Evolutionary conservation across 2,329 filamentous ascomycete genomes (phyloP), one percentile per base, ranked within the genome.

Genomic region (Monosporascus ibericus): DNA sequence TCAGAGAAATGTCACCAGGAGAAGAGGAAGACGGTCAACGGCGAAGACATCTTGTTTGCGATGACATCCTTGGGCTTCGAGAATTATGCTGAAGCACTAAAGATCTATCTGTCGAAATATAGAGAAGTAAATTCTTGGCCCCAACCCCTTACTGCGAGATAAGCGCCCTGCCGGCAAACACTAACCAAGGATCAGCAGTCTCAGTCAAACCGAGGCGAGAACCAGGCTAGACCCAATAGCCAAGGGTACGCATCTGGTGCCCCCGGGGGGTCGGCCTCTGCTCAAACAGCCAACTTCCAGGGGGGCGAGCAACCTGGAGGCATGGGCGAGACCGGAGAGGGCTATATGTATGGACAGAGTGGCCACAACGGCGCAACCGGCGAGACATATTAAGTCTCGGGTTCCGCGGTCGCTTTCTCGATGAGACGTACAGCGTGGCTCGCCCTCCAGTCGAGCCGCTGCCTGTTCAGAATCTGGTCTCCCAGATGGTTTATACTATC

Each of bases 1-100:
- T 97, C 94, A 58, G 94, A 99, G 73, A 99, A 99, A 73, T 99
- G 94, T 68, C 94, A 99, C 70, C 94, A 97, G 72, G 94, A 99
- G 73, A 99, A 99, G 79, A 85, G 94, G 65, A 99, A 99, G 78
- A 99, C 94, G 0, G 94, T 99, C 61, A 99, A 99, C 67, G 94
- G 94, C 62, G 94, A 99, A 72, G 94, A 99, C 65, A 99, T 99
- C 55, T 77, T 99, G 46, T 99, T 97, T 68, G 94, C 94, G 55
- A 99, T 99, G 94, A 97, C 92, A 7, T 99, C 94, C 25, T 81
- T 99, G 37, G 94, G 94, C 1, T 99, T 99, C 71, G 94, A 99
- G 73, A 99, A 99, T 74, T 99, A 99, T 69, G 88, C 92, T 25
- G 94, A 99, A 71, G 94, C 94, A 1, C 79, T 99, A 53, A 99